A percentile compares a stretch with the other conserved stretches of the same genome.
Conservation (phyloP, 805 yeast species). For the Pichia membranifaciens region DNA sequence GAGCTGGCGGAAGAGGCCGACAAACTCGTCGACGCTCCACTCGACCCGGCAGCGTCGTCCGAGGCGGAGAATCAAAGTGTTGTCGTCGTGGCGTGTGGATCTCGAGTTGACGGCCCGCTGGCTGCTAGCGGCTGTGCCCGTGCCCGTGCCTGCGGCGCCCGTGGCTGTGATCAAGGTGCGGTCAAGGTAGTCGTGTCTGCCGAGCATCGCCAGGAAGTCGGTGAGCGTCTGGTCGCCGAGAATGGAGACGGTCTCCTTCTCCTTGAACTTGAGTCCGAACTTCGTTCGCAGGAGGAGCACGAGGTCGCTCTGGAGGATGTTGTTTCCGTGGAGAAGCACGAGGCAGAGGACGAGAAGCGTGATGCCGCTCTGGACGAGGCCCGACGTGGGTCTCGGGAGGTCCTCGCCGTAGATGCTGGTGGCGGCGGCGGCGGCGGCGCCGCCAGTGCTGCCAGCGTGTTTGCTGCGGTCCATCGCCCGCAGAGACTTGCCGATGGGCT, state of each 20-base stretch:
- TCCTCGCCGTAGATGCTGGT: slow-evolving; percentile 14
- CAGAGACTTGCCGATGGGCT: slow-evolving; percentile 6
- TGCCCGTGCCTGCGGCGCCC: neutral
- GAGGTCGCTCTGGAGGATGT: slow-evolving; percentile 25
- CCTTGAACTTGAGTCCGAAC: slow-evolving; percentile 22
- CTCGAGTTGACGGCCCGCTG: slow-evolving; percentile 2
- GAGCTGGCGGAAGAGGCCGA: slow-evolving; percentile 22
- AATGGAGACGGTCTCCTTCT: slow-evolving; percentile 18
- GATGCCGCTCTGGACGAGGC: slow-evolving; percentile 23
- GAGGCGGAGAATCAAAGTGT: slow-evolving; percentile 21
- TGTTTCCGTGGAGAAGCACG: slow-evolving; percentile 25
- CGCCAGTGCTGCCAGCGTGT: neutral
- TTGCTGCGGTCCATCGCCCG: slow-evolving; percentile 8
- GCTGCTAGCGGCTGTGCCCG: too few species aligned
- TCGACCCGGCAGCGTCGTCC: slow-evolving; percentile 29
- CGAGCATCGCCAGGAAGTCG: slow-evolving; percentile 20
- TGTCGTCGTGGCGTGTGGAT: slow-evolving; percentile 19
- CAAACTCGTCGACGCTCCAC: slow-evolving; percentile 22
- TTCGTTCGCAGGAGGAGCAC: slow-evolving; percentile 18
- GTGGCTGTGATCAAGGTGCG: slow-evolving; percentile 2
- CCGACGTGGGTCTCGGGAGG: slow-evolving; percentile 24
- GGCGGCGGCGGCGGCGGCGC: neutral
- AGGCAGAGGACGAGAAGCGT: slow-evolving; percentile 23
- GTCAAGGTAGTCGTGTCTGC: slow-evolving; percentile 25
- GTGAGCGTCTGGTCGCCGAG: slow-evolving; percentile 19